Conservation (phyloP, 1,284 basidiomycete species). For the Tranzscheliella williamsii region DNA sequence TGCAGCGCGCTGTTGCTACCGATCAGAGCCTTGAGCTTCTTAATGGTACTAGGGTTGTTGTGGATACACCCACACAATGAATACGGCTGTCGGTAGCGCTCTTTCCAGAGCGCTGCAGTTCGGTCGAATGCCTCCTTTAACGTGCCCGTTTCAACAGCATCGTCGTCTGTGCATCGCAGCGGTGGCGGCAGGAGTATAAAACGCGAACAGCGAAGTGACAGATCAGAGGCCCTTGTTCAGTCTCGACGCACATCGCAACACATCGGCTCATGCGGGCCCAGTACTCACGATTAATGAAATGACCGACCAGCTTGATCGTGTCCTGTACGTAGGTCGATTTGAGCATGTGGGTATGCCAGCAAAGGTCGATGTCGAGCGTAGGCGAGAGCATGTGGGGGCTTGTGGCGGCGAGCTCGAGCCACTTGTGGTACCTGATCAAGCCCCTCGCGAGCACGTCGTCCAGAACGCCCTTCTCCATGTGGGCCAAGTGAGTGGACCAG, state of each 20-base stretch:
- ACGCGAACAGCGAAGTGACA: not conserved
- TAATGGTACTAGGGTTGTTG: constrained; percentile 24
- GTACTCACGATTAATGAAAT: constrained; percentile 43
- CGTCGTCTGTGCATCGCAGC: constrained; percentile 15
- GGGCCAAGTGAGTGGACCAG: constrained; percentile 31
- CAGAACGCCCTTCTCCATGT: constrained; percentile 3
- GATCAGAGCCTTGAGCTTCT: constrained; percentile 22
- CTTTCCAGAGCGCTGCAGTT: constrained; percentile 37
- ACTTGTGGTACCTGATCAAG: constrained; percentile 45
- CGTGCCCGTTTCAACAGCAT: constrained; percentile 43
- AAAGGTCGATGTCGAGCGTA: constrained; percentile 51
- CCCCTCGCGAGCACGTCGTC: constrained; percentile 22
- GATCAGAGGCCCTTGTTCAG: no score
- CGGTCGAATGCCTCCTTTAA: constrained; percentile 41
- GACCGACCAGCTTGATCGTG: constrained; percentile 26
- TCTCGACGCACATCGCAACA: no score
- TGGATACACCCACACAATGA: constrained; percentile 41
- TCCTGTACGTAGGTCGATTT: constrained; percentile 25
- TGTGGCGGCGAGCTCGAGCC: constrained; percentile 21
- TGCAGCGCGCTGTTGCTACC: constrained; percentile 1
- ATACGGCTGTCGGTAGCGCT: constrained; percentile 38
- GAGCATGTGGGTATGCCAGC: constrained; percentile 52
- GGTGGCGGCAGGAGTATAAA: not conserved
- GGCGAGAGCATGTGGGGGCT: constrained; percentile 24
- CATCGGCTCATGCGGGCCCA: not conserved